phyloP scores from a whole-genome alignment of 208 protist genomes.

The Trypanosoma mega region DNA sequence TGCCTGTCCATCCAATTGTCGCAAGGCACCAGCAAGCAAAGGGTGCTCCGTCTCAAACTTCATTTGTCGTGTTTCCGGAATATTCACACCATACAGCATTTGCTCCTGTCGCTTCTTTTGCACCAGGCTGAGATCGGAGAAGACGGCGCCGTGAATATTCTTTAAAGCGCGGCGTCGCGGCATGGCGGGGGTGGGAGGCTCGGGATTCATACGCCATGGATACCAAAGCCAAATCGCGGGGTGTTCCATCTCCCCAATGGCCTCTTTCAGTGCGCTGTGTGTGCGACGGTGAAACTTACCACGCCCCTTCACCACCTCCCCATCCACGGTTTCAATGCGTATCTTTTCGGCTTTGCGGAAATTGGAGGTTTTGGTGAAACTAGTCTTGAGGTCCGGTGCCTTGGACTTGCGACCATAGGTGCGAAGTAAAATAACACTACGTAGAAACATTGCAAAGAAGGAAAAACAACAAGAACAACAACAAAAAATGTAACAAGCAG shows the following conservation, averaged over 20 bases:
- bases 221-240: slow-evolving; percentile 93
- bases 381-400: slow-evolving; percentile 66
- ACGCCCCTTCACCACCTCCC: slow-evolving; percentile 80
- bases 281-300: slow-evolving; percentile 78
- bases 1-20: slow-evolving; percentile 72
- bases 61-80: slow-evolving; percentile 71
- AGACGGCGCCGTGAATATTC: slow-evolving; percentile 89
- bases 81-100: slow-evolving; percentile 89
- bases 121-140: slow-evolving; percentile 69
- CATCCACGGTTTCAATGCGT: slow-evolving; percentile 65
- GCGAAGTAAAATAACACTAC: slow-evolving; percentile 35
- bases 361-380: slow-evolving; percentile 77
- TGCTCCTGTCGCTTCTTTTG: slow-evolving; percentile 90
- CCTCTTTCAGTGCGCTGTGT: slow-evolving; percentile 80
- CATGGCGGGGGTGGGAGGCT: slow-evolving; percentile 89
- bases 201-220: slow-evolving; percentile 90
- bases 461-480: not conserved
- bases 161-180: slow-evolving; percentile 85
- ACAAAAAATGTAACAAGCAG: not conserved
- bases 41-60: slow-evolving; percentile 86
- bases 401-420: slow-evolving; percentile 62
- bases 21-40: slow-evolving; percentile 71
- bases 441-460: slow-evolving; percentile 39
- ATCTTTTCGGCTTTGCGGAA: slow-evolving; percentile 83
- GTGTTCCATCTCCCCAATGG: slow-evolving; percentile 86